phyloP scores from a whole-genome alignment of 2,329 filamentous ascomycete genomes.

The Xylaria digitata region DNA sequence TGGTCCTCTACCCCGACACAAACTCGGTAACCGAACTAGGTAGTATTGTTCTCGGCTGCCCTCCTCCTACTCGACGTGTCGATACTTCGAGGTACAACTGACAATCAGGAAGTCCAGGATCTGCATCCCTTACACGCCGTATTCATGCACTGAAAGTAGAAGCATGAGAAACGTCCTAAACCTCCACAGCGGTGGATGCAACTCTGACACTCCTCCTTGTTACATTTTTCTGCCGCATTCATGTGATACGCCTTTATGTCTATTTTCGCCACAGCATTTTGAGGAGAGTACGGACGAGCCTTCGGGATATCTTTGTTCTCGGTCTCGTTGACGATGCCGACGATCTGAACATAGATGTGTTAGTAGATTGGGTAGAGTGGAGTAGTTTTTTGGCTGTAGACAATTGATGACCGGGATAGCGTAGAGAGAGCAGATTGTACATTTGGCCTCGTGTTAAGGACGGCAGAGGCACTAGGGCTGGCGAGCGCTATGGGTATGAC shows the following conservation, averaged over 20 bases:
- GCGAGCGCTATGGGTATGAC: not conserved
- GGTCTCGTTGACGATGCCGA: too few species aligned
- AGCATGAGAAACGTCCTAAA: not conserved
- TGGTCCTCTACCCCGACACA: not conserved
- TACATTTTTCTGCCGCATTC: not conserved
- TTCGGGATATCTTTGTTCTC: too few species aligned
- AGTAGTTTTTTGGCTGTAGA: not conserved
- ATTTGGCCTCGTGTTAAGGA: not conserved
- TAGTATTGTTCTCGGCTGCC: not conserved
- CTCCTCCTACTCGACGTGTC: too few species aligned
- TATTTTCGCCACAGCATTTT: too few species aligned
- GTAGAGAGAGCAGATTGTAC: too few species aligned
- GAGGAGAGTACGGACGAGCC: too few species aligned
- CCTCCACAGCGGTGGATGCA: constrained; percentile 12
- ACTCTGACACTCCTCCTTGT: not conserved
- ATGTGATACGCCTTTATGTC: not conserved
- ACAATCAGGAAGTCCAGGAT: not conserved
- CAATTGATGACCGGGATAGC: not conserved
- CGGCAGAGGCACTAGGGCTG: not conserved
- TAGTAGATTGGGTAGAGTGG: too few species aligned
- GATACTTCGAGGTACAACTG: not conserved
- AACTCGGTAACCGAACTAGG: not conserved
- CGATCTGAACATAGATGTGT: too few species aligned
- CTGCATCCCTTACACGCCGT: constrained; percentile 3
- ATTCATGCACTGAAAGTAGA: constrained; percentile 12